Base-by-base conservation (phyloP, 1,284 basidiomycete genomes). In the Puccinia hordei region DNA sequence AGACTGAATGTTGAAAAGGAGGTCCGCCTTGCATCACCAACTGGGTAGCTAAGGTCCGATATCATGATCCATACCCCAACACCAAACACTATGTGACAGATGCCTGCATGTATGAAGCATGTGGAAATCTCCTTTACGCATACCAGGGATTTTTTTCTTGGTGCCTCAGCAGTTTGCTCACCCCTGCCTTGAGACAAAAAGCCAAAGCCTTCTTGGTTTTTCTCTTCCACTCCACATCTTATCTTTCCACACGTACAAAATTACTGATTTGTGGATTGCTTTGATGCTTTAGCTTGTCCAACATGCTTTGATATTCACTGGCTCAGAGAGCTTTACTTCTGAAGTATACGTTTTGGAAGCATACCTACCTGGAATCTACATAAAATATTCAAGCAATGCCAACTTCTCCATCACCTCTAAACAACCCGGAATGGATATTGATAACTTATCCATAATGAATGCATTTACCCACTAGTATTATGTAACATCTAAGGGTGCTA, bases 101-200 rank as follows among this genome's bases (percentile, higher is more conserved):
- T 66, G 35, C 38, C 44, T 9, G 17, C 3, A 66, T 66, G 65
- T 66, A 66, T 66, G 27, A 66, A 10, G 65, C 8, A 44, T 66
- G 9, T 44, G 38, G 15, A 22, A 5, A 15, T 17, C 35, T 66
- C 17, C 15, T 66, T 5, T 3, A n/a, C 2, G 65, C 10, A 9
- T 66, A 24, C 65, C 30, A 66, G 19, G 27, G 24, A 35, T n/a
- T n/a, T n/a, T n/a, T n/a, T n/a, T n/a, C n/a, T n/a, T n/a, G n/a
- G 17, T n/a, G 22, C 8, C 44, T 19, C 19, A 30, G 53, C 5
- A 57, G 5, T 57, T 19, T 19, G 53, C 6, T 57, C 53, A 57
- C 53, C 53, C 27, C 53, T 19, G n/a, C 6, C 65, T 46, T 30
- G 65, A 9, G n/a, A 30, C 2, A 66, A 24, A 8, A 65, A n/a